Base-by-base conservation (phyloP, 176 grass and related monocot genomes). In the Pontederia crassipes region DNA sequence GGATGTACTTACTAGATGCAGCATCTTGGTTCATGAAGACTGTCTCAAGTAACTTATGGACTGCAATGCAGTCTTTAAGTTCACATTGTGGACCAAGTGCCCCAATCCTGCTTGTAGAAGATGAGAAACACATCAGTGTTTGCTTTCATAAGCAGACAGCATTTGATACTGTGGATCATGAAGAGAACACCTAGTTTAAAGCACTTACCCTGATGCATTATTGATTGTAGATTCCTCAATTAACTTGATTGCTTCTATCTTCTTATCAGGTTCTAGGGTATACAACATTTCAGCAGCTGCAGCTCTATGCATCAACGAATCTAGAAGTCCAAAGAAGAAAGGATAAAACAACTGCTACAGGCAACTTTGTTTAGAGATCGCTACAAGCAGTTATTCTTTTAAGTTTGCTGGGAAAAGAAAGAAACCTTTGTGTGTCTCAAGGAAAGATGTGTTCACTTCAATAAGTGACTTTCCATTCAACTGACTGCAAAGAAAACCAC, bases 241-340 rank as follows among this genome's bases (percentile, higher is more conserved):
- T 89, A 98, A 70, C 51, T 89, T 89, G 65, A 98, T 86, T 10
- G 85, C 85, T 54, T 93, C 79, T 28, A 60, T 40, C 68, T 89
- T 98, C 82, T 72, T 98, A 49, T 89, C 79, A 69, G 88, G 77
- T 45, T 93, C 82, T 72, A 98, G 77, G 49, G 86, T 67, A 69
- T 83, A 89, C 57, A 92, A 81, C 88, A 98, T 93, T 83, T 98
- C 94, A 52, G 88, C 88, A 66, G 74, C 81, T 70, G 88, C 93
- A 68, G 79, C 82, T 83, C 93, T 78, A 69, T 92, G 93, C 62
- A 54, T 81, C 72, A 98, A 79, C 13, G 84, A 89, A 77, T 74
- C 93, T 98, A 69, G 45, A 57, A 52, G 26, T 45, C 73, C 61
- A 75, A 27, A 52, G 53, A 61, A 46, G 53, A 72, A 29, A 48